Conservation (phyloP, 148 eudicot genomes). For the Dysphania ambrosioides region DNA sequence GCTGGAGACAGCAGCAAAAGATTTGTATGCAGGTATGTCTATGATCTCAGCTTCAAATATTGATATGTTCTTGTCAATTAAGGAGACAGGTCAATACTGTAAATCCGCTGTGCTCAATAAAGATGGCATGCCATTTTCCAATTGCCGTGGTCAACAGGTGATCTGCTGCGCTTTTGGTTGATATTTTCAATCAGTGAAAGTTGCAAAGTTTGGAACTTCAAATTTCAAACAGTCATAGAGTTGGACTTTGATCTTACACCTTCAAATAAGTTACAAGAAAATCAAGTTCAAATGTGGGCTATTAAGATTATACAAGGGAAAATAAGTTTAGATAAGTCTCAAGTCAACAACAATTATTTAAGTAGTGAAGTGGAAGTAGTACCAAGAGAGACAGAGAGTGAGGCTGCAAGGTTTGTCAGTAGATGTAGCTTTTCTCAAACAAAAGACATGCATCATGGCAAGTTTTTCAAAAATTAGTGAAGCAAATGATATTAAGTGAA, state of each 20-base stretch:
- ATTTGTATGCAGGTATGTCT: slow-evolving; percentile 69
- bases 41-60: background rate
- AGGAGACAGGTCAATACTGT: slow-evolving; percentile 3
- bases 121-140: background rate
- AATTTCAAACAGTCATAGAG: background rate
- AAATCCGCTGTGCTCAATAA: background rate
- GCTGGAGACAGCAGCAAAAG: slow-evolving; percentile 84
- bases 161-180: background rate
- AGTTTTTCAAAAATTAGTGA: too few relatives aligned
- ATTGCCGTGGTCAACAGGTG: background rate
- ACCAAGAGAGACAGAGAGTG: too few relatives aligned
- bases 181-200: background rate
- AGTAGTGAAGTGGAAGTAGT: too few relatives aligned
- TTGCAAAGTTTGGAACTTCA: background rate
- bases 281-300: too few relatives aligned
- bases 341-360: too few relatives aligned
- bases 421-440: too few relatives aligned
- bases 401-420: too few relatives aligned
- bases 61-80: background rate
- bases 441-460: too few relatives aligned
- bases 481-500: too few relatives aligned
- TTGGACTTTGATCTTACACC: background rate
- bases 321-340: background rate
- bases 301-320: background rate
- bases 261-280: background rate